Percentiles rank a stretch among this genome's conserved stretches.
These are phyloP conservation scores for Aspergillus coremiiformis DNA, from an alignment of 495 filamentous ascomycete species.

Conservation along the genomic window DNA sequence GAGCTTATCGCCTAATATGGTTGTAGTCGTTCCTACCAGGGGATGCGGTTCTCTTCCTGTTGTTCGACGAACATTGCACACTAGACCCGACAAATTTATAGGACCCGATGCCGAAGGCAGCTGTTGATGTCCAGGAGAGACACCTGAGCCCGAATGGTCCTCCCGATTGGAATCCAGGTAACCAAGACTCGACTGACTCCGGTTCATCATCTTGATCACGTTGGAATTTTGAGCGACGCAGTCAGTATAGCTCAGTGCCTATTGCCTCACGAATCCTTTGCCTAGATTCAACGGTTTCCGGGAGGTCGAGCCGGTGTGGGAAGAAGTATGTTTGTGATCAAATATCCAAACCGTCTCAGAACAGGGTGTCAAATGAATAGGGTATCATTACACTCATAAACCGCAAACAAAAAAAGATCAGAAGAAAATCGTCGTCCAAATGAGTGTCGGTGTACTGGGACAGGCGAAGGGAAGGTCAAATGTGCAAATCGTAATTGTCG, in stretches of 20 bases:
- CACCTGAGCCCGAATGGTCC: constrained; percentile 24
- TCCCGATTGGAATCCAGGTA: constrained; percentile 30
- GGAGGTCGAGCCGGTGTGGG: neutral
- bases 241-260: constrained; percentile 1
- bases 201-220: constrained; percentile 34
- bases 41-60: constrained; percentile 87
- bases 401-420: neutral
- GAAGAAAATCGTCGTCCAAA: neutral
- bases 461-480: neutral
- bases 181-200: constrained; percentile 42
- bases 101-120: constrained; percentile 36
- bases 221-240: constrained; percentile 1
- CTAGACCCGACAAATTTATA: constrained; percentile 72
- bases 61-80: constrained; percentile 88
- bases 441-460: neutral
- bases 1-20: constrained; percentile 85
- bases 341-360: neutral
- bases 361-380: constrained; percentile 4
- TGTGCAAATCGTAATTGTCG: constrained; percentile 2
- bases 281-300: neutral
- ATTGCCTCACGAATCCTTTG: constrained; percentile 10
- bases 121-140: constrained; percentile 28
- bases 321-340: neutral
- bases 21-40: constrained; percentile 90
- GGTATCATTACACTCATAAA: constrained; percentile 15